These are phyloP conservation scores for Tetrahymena malaccensis DNA, from an alignment of 73 alveolate species.

Conservation along the genomic window DNA sequence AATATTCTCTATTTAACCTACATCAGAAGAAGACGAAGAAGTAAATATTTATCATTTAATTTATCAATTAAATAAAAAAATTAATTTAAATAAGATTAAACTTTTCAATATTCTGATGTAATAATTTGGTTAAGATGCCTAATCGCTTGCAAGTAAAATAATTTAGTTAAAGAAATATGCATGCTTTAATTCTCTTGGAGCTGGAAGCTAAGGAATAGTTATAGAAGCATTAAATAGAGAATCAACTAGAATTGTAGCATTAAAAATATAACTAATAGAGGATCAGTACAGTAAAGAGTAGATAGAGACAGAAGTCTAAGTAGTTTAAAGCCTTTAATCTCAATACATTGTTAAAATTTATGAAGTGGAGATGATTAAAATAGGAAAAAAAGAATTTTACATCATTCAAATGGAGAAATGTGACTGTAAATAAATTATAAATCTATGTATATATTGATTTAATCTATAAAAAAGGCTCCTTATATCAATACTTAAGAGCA, in stretches of 20 bases:
- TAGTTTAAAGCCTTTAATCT: neutral
- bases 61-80: neutral
- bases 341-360: neutral
- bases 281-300: neutral
- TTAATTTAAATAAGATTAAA: neutral
- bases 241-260: neutral
- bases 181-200: neutral
- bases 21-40: neutral
- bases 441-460: neutral
- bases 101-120: neutral
- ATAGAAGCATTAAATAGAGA: neutral
- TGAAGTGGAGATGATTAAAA: neutral
- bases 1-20: neutral
- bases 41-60: neutral
- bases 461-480: neutral
- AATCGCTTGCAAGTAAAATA: neutral
- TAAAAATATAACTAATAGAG: neutral
- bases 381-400: neutral
- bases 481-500: neutral
- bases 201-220: neutral
- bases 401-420: neutral
- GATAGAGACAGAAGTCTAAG: neutral
- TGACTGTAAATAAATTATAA: neutral
- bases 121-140: neutral
- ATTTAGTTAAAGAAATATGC: neutral